phyloP scores from a whole-genome alignment of 1,284 basidiomycete genomes.

The Naganishia sp. region DNA sequence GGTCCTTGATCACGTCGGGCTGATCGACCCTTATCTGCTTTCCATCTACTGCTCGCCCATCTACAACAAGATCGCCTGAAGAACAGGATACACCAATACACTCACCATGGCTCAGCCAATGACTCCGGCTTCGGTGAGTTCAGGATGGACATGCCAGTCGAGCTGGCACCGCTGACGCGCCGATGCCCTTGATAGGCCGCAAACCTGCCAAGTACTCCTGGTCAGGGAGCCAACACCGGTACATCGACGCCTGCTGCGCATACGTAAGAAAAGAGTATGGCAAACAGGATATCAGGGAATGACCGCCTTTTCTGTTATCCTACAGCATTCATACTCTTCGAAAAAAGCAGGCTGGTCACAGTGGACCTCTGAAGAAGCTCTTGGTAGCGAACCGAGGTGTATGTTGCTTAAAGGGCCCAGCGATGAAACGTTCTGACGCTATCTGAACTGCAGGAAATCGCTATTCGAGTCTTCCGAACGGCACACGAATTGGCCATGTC shows the following conservation, averaged over 20 bases:
- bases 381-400: constrained; percentile 95
- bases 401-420: constrained; percentile 45
- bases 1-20: neutral
- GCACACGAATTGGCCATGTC: constrained; percentile 99
- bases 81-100: neutral
- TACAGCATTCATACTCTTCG: constrained; percentile 86
- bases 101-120: constrained; percentile 27
- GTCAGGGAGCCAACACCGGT: constrained; percentile 27
- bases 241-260: constrained; percentile 31
- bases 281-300: too few relatives aligned
- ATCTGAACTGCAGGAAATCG: constrained; percentile 76
- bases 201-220: constrained; percentile 24
- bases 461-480: constrained; percentile 97
- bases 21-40: neutral
- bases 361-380: constrained; percentile 87
- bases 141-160: neutral
- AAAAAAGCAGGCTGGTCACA: constrained; percentile 85
- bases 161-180: too few relatives aligned
- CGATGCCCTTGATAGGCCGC: neutral
- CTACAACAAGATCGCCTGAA: neutral
- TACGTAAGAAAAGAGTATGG: too few relatives aligned
- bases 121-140: constrained; percentile 23
- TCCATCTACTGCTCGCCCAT: too few relatives aligned
- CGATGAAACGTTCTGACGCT: too few relatives aligned
- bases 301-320: neutral